A percentile compares a stretch with the other conserved stretches of the same genome.
These are phyloP conservation scores for Ambrosia artemisiifolia DNA, from an alignment of 129 eudicot species.

Conservation along the genomic window DNA sequence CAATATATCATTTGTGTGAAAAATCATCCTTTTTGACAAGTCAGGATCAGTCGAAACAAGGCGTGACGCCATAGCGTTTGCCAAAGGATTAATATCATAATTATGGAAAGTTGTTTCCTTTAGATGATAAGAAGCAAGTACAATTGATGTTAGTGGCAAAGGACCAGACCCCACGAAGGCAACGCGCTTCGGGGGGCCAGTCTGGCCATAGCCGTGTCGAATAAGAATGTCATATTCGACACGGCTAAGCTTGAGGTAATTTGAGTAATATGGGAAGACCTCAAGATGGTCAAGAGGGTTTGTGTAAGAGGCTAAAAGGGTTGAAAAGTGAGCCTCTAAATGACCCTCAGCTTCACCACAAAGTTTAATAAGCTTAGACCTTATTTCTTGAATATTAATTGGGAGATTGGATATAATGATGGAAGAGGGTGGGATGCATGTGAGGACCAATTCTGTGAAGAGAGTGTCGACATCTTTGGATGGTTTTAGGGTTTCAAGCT, in stretches of 20 bases:
- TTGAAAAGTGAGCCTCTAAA: constrained; percentile 65
- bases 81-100: constrained; percentile 70
- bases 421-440: constrained; percentile 70
- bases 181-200: constrained; percentile 32
- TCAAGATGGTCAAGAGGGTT: constrained; percentile 65
- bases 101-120: constrained; percentile 55
- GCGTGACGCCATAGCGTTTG: constrained; percentile 63
- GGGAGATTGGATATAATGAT: constrained; percentile 58
- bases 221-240: constrained; percentile 60
- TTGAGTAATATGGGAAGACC: constrained; percentile 69
- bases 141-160: constrained; percentile 82
- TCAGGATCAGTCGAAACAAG: constrained; percentile 52
- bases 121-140: constrained; percentile 63
- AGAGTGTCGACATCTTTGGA: constrained; percentile 74
- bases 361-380: constrained; percentile 63
- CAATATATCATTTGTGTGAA: constrained; percentile 61
- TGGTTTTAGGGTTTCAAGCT: constrained; percentile 75
- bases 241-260: constrained; percentile 71
- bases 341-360: constrained; percentile 78
- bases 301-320: constrained; percentile 45
- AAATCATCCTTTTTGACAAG: constrained; percentile 59
- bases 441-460: constrained; percentile 66
- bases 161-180: constrained; percentile 96
- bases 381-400: constrained; percentile 47
- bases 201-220: constrained; percentile 22